Base-by-base conservation (phyloP, 2,329 filamentous ascomycete genomes). In the Penicillium sp. region DNA sequence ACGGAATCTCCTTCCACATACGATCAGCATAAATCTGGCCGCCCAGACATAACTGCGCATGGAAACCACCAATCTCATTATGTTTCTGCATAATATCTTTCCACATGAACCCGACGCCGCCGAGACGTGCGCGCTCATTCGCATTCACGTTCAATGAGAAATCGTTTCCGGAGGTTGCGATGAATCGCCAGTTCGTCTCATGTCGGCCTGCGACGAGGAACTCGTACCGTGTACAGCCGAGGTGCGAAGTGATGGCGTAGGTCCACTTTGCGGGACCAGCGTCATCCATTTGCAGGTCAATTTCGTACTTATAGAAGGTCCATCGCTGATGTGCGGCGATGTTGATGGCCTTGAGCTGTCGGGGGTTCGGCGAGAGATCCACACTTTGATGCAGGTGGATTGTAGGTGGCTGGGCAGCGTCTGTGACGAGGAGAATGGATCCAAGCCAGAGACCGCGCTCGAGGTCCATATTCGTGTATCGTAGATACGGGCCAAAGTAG, bases 41-140 rank as follows among this genome's bases (percentile, higher is more conserved):
- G 58, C 95, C 95, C 4, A 97, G 81, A 14, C 94, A 95, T 7
- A 99, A 83, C 73, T 99, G 95, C 6, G 92, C 89, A 71, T 99
- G 95, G 76, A 98, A 99, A 1, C 95, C 95, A 58, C 93, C 93
- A 68, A 93, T 97, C 70, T 99, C 95, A 30, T 93, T 87, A 71
- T 99, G 96, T 83, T 97, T 97, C 78, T 97, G 93, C 73, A 99
- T 84, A 30, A 99, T 93, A 70, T 99, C 95, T 72, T 97, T 98
- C 95, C 95, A 99, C 94, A 99, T 96, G 73, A 95, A 91, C 0
- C 93, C 92, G 1, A 96, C 85, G 1, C 95, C 95, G 33, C 95
- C 95, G 1, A 98, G 84, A 69, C 90, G 91, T 35, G 89, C 87
- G 46, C 94, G 86, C 69, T 99, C 95, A 63, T 90, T 92, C 57